These are phyloP conservation scores for Turnera subulata DNA, from an alignment of 345 rosid species.

Conservation along the genomic window DNA sequence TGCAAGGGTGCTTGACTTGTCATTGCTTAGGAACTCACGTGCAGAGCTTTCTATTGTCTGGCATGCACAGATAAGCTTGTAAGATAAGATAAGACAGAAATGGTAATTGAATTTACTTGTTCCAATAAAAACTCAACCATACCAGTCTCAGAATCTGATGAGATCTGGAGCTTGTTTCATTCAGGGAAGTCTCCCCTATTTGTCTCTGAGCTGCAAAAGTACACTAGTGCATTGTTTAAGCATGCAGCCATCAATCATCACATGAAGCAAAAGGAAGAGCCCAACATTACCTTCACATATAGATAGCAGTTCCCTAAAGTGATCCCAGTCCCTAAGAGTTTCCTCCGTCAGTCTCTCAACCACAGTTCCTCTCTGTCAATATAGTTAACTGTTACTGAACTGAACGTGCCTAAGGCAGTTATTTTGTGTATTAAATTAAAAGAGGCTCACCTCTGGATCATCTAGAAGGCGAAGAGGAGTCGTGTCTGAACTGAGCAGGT, in stretches of 20 bases:
- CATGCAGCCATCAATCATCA: conserved; percentile 11
- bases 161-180: conserved; percentile 92
- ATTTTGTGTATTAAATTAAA: conserved; percentile 10
- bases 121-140: conserved; percentile 21
- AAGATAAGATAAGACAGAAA: conserved; percentile 2
- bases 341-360: conserved; percentile 88
- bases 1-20: conserved; percentile 64
- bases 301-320: conserved; percentile 71
- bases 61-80: conserved; percentile 9
- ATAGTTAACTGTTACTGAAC: conserved; percentile 20
- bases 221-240: conserved; percentile 13
- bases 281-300: conserved; percentile 63
- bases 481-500: conserved; percentile 65
- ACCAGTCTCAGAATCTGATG: conserved; percentile 97
- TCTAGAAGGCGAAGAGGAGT: conserved; percentile 84
- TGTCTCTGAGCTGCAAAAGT: conserved; percentile 84
- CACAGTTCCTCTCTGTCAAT: conserved; percentile 73
- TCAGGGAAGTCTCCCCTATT: conserved; percentile 88
- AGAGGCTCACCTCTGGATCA: conserved; percentile 77
- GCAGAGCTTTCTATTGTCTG: conserved; percentile 87
- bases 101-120: conserved; percentile 6
- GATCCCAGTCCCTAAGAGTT: conserved; percentile 63
- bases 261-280: conserved; percentile 10
- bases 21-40: conserved; percentile 54
- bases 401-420: conserved; percentile 12